Evolutionary conservation across 495 filamentous ascomycete genomes (phyloP).

Genomic region (Lindgomyces ingoldianus): DNA sequence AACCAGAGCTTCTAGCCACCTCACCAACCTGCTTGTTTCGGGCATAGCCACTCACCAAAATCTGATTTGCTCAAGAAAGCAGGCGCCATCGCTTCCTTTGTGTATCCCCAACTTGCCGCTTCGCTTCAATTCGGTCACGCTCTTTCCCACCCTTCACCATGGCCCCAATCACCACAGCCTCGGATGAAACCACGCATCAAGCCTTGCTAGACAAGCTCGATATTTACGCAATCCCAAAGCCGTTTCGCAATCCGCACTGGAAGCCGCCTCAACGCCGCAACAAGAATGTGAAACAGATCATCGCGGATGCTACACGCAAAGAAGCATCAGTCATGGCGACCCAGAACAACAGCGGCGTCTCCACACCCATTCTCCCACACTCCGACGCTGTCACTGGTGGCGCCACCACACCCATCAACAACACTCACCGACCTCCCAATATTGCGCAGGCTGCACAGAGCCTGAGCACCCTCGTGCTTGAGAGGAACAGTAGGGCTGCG

Average conservation of each 20-base stretch:
- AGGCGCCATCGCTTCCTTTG: too few species aligned
- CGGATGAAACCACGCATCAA: slow-evolving; percentile 46
- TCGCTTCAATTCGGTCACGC: too few species aligned
- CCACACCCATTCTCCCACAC: slow-evolving; percentile 63
- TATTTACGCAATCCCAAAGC: slow-evolving; percentile 75
- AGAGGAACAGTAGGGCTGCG: slow-evolving; percentile 56
- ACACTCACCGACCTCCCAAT: slow-evolving; percentile 56
- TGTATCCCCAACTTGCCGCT: too few species aligned
- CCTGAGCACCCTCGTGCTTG: slow-evolving; percentile 79
- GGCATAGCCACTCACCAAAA: too few species aligned
- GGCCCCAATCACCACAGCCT: slow-evolving; percentile 49
- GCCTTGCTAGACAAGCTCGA: slow-evolving; percentile 81
- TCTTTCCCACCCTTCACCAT: too few species aligned
- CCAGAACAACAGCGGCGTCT: slow-evolving; percentile 77
- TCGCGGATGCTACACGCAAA: slow-evolving; percentile 84
- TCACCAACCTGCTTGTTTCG: too few species aligned
- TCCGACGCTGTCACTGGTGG: slow-evolving; percentile 47
- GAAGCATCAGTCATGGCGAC: slow-evolving; percentile 76
- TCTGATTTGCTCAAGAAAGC: too few species aligned
- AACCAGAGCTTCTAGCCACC: too few species aligned
- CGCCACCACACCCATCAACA: slow-evolving; percentile 60
- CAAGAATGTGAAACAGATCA: slow-evolving; percentile 95
- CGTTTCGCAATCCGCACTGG: slow-evolving; percentile 87
- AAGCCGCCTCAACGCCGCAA: slow-evolving; percentile 90
- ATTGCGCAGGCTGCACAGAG: slow-evolving; percentile 82